Conservation (phyloP, 306 rosid species). For the Acacia crassicarpa region DNA sequence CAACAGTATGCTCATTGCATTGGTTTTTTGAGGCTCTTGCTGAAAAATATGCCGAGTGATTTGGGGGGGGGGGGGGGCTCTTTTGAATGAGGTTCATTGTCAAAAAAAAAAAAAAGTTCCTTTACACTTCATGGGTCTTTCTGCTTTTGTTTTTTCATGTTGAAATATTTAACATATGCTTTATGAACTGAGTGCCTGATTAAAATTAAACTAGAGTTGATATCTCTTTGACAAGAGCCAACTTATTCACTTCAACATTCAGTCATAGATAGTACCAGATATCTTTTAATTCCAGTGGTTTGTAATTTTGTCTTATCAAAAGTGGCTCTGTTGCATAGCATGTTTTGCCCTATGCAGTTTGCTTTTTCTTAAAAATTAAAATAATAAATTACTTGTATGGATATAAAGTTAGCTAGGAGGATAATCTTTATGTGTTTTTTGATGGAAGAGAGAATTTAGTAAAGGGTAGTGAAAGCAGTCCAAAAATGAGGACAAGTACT, state of each 20-base stretch:
- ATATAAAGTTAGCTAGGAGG: not conserved
- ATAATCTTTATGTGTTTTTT: not conserved
- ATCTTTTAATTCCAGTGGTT: not conserved
- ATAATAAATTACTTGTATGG: not conserved
- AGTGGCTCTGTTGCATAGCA: not conserved
- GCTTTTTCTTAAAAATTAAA: not conserved
- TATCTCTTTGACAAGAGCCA: not conserved
- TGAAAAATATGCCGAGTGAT: not conserved
- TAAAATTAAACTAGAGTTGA: not conserved
- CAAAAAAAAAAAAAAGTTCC: not conserved
- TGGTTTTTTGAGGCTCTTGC: not conserved
- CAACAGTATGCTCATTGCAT: not conserved
- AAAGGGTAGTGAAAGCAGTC: not conserved
- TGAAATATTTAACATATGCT: not conserved
- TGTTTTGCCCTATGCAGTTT: not conserved
- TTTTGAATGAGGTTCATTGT: not conserved
- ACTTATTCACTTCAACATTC: not conserved
- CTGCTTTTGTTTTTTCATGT: not conserved
- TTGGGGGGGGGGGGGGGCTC: not conserved
- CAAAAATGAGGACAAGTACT: not conserved
- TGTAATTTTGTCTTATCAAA: not conserved
- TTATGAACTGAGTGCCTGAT: not conserved
- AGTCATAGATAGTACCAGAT: not conserved
- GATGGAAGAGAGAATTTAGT: not conserved
- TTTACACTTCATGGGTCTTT: not conserved